Conservation (phyloP, 2,329 filamentous ascomycete species). For the Hortaea sp. region DNA sequence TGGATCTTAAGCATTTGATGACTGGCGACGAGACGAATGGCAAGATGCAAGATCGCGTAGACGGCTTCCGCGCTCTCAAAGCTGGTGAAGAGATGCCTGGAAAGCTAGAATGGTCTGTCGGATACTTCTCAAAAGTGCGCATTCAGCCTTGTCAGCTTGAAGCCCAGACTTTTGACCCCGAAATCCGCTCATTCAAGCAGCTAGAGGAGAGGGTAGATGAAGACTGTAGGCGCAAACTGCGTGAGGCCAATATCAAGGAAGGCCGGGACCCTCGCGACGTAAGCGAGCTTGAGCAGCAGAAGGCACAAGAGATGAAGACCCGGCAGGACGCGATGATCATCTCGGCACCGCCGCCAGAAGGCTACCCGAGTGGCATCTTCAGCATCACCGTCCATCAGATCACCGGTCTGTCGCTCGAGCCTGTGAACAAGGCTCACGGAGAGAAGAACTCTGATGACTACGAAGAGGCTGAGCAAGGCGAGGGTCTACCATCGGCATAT, state of each 20-base stretch:
- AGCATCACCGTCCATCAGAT: conserved; percentile 65
- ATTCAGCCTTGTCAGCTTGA: conserved; percentile 53
- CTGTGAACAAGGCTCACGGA: conserved; percentile 44
- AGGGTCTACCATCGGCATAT: conserved; percentile 59
- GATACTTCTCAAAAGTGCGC: conserved; percentile 58
- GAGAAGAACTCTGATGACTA: conserved; percentile 41
- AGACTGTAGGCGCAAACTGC: conserved; percentile 51
- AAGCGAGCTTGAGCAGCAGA: conserved; percentile 57
- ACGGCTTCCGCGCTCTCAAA: conserved; percentile 56
- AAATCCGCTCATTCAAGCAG: conserved; percentile 48
- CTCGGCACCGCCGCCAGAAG: conserved; percentile 52
- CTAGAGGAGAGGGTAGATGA: conserved; percentile 48
- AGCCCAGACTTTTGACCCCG: conserved; percentile 49
- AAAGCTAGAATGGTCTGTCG: conserved; percentile 58
- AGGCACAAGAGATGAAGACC: conserved; percentile 52
- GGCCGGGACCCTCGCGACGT: conserved; percentile 5
- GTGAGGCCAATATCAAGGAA: conserved; percentile 47
- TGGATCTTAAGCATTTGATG: conserved; percentile 58
- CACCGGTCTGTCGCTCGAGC: conserved; percentile 54
- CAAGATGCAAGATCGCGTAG: conserved; percentile 51
- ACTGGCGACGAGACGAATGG: conserved; percentile 48
- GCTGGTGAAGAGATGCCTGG: conserved; percentile 59
- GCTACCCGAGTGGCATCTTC: conserved; percentile 56
- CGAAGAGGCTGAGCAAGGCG: conserved; percentile 47
- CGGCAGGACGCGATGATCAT: conserved; percentile 54